Conservation (phyloP, 2,329 filamentous ascomycete species). For the Ceratocystis variospora region DNA sequence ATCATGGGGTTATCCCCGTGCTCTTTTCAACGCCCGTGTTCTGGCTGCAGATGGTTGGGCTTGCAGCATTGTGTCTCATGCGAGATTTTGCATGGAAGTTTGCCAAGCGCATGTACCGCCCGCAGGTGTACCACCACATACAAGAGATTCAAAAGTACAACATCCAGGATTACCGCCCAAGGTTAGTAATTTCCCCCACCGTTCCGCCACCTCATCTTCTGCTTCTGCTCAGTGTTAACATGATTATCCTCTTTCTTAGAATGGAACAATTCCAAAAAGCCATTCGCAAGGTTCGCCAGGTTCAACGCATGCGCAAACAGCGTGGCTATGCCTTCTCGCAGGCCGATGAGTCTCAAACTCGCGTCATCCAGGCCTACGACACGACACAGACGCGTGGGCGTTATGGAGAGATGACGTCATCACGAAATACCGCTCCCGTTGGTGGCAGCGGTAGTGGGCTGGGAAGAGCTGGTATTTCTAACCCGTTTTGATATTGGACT, state of each 20-base stretch:
- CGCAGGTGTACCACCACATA: slow-evolving; percentile 92
- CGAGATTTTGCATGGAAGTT: slow-evolving; percentile 97
- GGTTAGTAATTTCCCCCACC: slow-evolving; percentile 40
- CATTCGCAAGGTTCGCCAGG: slow-evolving; percentile 93
- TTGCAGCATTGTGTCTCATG: slow-evolving; percentile 69
- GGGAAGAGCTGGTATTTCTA: neutral
- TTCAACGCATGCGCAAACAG: slow-evolving; percentile 98
- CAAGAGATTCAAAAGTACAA: slow-evolving; percentile 99
- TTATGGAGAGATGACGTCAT: slow-evolving; percentile 82
- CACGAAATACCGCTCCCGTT: slow-evolving; percentile 23
- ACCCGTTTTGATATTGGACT: neutral
- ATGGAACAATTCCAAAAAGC: slow-evolving; percentile 99
- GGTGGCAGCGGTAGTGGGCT: no score
- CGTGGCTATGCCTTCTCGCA: slow-evolving; percentile 96
- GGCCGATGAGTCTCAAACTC: slow-evolving; percentile 89
- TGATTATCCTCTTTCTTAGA: slow-evolving; percentile 31
- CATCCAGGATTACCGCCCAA: slow-evolving; percentile 93
- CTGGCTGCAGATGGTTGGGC: slow-evolving; percentile 74
- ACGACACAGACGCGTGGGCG: slow-evolving; percentile 82
- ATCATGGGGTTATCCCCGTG: slow-evolving; percentile 66
- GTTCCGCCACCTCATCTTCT: slow-evolving; percentile 1
- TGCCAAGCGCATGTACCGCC: slow-evolving; percentile 89
- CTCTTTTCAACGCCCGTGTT: slow-evolving; percentile 73
- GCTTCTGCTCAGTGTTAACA: neutral
- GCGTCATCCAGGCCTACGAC: slow-evolving; percentile 93